Percentiles rank a stretch among this genome's conserved stretches.
These are phyloP conservation scores for Puya raimondii DNA, from an alignment of 176 grass and related monocot species.

Conservation along the genomic window DNA sequence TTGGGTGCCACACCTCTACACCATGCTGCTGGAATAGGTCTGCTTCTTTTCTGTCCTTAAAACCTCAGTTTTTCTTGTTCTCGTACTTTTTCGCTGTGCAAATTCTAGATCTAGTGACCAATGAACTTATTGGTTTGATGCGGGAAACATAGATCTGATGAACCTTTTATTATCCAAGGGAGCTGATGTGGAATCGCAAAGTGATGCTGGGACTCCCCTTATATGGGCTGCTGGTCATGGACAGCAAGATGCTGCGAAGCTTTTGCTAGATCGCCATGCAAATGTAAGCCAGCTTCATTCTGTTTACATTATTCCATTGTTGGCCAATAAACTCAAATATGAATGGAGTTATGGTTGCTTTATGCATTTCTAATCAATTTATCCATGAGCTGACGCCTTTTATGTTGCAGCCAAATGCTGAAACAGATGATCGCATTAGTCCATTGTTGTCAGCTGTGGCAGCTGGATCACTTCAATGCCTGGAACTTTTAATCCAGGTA, in stretches of 20 bases:
- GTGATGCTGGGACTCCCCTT: constrained; percentile 65
- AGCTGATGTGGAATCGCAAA: constrained; percentile 81
- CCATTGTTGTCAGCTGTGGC: constrained; percentile 82
- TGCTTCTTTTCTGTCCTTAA: not conserved
- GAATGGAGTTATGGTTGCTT: too few species aligned
- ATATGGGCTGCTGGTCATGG: constrained; percentile 87
- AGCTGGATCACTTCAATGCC: constrained; percentile 66
- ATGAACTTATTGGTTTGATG: constrained; percentile 7
- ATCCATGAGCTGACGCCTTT: not conserved
- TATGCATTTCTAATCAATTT: not conserved
- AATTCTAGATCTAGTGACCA: not conserved
- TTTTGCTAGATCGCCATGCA: constrained; percentile 61
- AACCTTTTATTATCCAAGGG: constrained; percentile 61
- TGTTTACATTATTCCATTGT: not conserved
- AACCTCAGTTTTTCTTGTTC: not conserved
- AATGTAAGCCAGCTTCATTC: constrained; percentile 36
- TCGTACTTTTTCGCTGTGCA: not conserved
- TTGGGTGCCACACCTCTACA: constrained; percentile 77
- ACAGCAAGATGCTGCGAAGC: constrained; percentile 49
- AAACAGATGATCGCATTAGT: constrained; percentile 74
- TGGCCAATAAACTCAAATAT: too few species aligned
- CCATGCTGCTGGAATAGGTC: constrained; percentile 87
- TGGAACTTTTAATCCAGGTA: constrained; percentile 42
- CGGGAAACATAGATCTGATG: constrained; percentile 72
- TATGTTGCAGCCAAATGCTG: constrained; percentile 49